Evolutionary conservation across 768 basidiomycete genomes (phyloP), one percentile per base, ranked within the genome.

Genomic region (Xerocomellus chrysenteron): DNA sequence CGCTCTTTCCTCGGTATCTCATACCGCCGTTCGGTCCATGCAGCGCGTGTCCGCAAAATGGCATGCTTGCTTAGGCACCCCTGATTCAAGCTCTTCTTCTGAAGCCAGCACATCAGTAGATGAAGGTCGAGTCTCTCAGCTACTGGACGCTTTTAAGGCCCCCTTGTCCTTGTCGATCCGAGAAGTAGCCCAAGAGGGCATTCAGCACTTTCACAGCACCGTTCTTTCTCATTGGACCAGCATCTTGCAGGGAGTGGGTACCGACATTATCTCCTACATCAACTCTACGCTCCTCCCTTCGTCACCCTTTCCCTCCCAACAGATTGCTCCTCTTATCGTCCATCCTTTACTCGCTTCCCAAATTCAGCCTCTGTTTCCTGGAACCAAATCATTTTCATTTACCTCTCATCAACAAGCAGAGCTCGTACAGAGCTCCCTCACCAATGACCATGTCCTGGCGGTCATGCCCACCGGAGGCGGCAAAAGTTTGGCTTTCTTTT

Each of bases 381-480:
- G 58, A 0, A 14, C 8, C 0, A 4, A 11, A 0, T 0, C 0
- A 0, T 56, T 55, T 17, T 16, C 4, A 0, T 62, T 61, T n/a
- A 62, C 13, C 0, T 57, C 40, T 8, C 8, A 10, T 3, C 13
- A 58, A 0, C 56, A 63, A 3, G 61, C 56, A 0, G 60, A 63
- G 32, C 40, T 63, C 0, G 49, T 63, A 0, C 61, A 63, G 21
- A 54, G 55, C 35, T 53, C 39, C 6, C 14, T 60, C 0, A 53
- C 47, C 0, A 60, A 33, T 3, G 54, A 58, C 2, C 60, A 62
- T 6, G 33, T 62, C 0, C 10, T 62, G 7, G 58, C 50, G 0
- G 9, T 62, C 1, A 32, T 62, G 45, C 61, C 60, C 1, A 62
- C 61, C 0, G 49, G 59, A 3, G 61, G 61, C 12, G 52, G 61